phyloP scores from a whole-genome alignment of 371 early-diverging fungal species.

The Massospora cicadina region DNA sequence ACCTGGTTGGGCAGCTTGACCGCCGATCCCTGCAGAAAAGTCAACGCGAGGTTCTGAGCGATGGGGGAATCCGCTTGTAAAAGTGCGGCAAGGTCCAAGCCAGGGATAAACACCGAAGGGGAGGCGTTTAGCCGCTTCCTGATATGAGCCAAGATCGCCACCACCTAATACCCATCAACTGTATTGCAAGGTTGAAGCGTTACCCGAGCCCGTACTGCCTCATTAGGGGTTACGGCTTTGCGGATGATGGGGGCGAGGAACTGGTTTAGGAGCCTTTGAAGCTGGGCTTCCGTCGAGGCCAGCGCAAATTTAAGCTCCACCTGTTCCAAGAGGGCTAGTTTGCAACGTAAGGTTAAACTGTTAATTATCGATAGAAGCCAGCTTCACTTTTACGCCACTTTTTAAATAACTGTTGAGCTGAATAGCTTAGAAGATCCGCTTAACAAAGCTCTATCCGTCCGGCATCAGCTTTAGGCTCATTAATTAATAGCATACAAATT shows the following conservation, averaged over 20 bases:
- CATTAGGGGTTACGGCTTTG: slow-evolving; percentile 43
- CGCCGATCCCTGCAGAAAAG: not conserved
- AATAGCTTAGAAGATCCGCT: too few species aligned
- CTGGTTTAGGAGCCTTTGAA: slow-evolving; percentile 42
- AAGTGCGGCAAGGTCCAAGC: not conserved
- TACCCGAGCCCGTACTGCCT: slow-evolving; percentile 29
- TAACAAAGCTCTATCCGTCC: too few species aligned
- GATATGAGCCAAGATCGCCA: slow-evolving; percentile 58
- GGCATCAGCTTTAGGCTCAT: too few species aligned
- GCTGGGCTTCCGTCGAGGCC: slow-evolving; percentile 47
- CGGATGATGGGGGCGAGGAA: slow-evolving; percentile 59
- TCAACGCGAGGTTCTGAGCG: slow-evolving; percentile 2
- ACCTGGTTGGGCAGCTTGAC: not conserved
- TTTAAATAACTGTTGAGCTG: too few species aligned
- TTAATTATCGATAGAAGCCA: too few species aligned
- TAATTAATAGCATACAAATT: too few species aligned
- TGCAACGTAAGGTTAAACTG: not conserved
- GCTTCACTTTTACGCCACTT: too few species aligned
- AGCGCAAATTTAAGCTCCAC: slow-evolving; percentile 77
- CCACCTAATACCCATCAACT: slow-evolving; percentile 25
- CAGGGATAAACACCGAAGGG: not conserved
- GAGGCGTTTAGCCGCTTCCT: slow-evolving; percentile 36
- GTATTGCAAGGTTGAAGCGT: not conserved
- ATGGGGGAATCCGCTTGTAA: not conserved
- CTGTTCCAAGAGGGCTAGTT: slow-evolving; percentile 42